A percentile compares a stretch with the other conserved stretches of the same genome.
These are phyloP conservation scores for Fusarium newnesense DNA, from an alignment of 2,329 filamentous ascomycete species.

Conservation along the genomic window DNA sequence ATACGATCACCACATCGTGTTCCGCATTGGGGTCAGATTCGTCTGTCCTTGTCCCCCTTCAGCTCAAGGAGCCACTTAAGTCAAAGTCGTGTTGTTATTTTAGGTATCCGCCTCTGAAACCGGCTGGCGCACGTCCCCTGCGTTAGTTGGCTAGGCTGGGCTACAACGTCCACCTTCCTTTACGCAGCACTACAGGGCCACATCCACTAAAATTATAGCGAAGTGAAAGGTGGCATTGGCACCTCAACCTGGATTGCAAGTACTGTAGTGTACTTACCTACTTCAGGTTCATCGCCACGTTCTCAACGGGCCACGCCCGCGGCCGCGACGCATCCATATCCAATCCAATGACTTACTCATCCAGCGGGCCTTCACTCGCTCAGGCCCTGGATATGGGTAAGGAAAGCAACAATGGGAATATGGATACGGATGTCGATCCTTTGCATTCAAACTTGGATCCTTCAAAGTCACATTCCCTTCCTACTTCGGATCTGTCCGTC, in stretches of 20 bases:
- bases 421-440: conserved; percentile 41
- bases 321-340: conserved; percentile 38
- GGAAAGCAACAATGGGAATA: conserved; percentile 13
- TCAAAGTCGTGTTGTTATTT: conserved; percentile 37
- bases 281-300: conserved; percentile 38
- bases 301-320: conserved; percentile 41
- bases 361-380: conserved; percentile 52
- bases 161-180: conserved; percentile 32
- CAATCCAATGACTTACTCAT: conserved; percentile 49
- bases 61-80: conserved; percentile 9
- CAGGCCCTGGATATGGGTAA: conserved; percentile 46
- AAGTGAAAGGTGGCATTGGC: conserved; percentile 24
- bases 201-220: conserved; percentile 23
- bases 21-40: conserved; percentile 30
- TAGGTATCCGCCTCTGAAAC: conserved; percentile 35
- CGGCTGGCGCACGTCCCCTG: conserved; percentile 34
- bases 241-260: background rate
- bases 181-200: conserved; percentile 15
- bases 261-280: background rate
- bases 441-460: conserved; percentile 30
- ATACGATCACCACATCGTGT: conserved; percentile 37
- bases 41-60: conserved; percentile 12
- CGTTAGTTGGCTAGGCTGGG: conserved; percentile 30
- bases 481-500: conserved; percentile 30
- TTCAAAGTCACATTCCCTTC: conserved; percentile 35